Conservation (phyloP, 129 eudicot species). For the Tanacetum coccineum region DNA sequence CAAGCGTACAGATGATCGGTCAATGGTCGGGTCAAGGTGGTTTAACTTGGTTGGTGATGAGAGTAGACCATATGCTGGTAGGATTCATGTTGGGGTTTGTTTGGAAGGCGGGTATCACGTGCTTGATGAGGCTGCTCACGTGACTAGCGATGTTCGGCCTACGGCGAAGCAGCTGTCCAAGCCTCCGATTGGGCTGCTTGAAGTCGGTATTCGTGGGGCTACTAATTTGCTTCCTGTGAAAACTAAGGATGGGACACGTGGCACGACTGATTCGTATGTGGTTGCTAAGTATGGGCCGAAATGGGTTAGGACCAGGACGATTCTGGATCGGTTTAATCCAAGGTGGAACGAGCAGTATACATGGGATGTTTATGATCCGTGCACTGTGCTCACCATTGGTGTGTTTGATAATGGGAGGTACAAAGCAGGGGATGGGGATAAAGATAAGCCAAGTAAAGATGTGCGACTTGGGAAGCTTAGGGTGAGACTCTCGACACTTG, state of each 20-base stretch:
- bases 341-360: conserved; percentile 96
- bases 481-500: conserved; percentile 76
- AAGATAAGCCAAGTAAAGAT: conserved; percentile 51
- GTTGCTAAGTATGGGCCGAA: conserved; percentile 90
- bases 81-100: conserved; percentile 78
- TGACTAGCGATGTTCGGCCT: conserved; percentile 74
- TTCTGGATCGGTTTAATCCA: conserved; percentile 79
- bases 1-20: conserved; percentile 63
- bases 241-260: conserved; percentile 79
- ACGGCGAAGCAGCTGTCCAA: conserved; percentile 69
- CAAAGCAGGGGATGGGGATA: conserved; percentile 40
- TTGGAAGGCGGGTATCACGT: conserved; percentile 98
- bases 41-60: conserved; percentile 62
- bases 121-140: conserved; percentile 85
- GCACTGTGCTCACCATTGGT: conserved; percentile 88
- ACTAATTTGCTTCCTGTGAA: conserved; percentile 69
- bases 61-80: conserved; percentile 60
- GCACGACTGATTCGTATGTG: conserved; percentile 83
- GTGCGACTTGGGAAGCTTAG: conserved; percentile 80
- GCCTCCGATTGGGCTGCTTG: conserved; percentile 77
- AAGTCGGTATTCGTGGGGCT: conserved; percentile 85
- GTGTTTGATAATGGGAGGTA: conserved; percentile 88
- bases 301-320: conserved; percentile 92
- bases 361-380: conserved; percentile 92
- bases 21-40: conserved; percentile 80